A percentile compares a stretch with the other conserved stretches of the same genome.
Conservation (phyloP, 306 rosid species). For the Sphenostylis stenocarpa region DNA sequence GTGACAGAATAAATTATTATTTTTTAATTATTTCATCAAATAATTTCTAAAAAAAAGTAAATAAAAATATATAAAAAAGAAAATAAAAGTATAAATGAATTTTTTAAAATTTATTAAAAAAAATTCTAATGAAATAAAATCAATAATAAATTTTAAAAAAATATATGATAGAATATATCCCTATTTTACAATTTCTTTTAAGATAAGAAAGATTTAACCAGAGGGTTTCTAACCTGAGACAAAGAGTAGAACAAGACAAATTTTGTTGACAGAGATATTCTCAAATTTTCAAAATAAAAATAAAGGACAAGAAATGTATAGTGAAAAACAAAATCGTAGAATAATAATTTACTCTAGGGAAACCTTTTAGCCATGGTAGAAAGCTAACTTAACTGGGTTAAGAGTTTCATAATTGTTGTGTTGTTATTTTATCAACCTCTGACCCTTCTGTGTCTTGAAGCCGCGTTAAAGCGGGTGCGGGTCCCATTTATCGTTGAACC, state of each 20-base stretch:
- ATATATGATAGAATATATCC: too few species aligned
- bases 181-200: too few species aligned
- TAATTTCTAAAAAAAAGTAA: too few species aligned
- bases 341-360: background rate
- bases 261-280: background rate
- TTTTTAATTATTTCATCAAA: too few species aligned
- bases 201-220: too few species aligned
- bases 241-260: background rate
- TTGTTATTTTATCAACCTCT: background rate
- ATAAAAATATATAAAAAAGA: too few species aligned
- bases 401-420: background rate
- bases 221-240: too few species aligned
- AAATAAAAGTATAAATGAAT: too few species aligned
- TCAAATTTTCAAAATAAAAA: background rate
- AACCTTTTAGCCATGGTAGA: background rate
- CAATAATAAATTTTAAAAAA: too few species aligned
- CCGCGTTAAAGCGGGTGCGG: constrained; percentile 37
- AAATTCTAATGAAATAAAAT: too few species aligned
- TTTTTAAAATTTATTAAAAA: too few species aligned
- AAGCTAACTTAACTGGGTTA: background rate
- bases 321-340: background rate
- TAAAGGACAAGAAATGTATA: background rate
- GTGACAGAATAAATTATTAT: too few species aligned
- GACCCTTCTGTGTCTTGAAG: constrained; percentile 8
- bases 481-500: constrained; percentile 33